Conservation (phyloP, 2,329 filamentous ascomycete species). For the Epichloe glyceriae region DNA sequence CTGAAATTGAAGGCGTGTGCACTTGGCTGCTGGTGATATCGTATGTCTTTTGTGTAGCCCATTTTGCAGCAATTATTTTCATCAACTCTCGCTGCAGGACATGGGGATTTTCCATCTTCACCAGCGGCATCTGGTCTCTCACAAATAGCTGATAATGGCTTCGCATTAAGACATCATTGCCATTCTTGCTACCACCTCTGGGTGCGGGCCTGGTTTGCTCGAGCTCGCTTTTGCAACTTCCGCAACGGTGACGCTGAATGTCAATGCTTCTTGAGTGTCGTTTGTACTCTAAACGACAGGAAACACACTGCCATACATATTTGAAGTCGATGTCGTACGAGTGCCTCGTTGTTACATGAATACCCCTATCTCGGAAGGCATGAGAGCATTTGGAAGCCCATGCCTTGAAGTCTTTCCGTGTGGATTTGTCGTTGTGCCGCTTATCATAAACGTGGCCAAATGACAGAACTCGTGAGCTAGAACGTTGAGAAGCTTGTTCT, state of each 20-base stretch:
- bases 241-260: conserved; percentile 56
- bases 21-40: conserved; percentile 18
- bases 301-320: conserved; percentile 70
- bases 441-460: conserved; percentile 81
- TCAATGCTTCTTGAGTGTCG: conserved; percentile 82
- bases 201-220: conserved; percentile 72
- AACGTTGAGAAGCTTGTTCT: conserved; percentile 70
- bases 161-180: conserved; percentile 13
- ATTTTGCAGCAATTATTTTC: conserved; percentile 51
- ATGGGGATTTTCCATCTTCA: conserved; percentile 42
- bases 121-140: conserved; percentile 52
- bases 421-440: conserved; percentile 58
- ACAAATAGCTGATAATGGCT: conserved; percentile 41
- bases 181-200: conserved; percentile 7
- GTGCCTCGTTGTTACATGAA: conserved; percentile 82
- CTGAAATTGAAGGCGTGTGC: background rate
- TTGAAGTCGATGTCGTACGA: conserved; percentile 84
- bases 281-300: conserved; percentile 61
- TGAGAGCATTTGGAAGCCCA: conserved; percentile 49
- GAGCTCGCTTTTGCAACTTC: conserved; percentile 56
- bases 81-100: conserved; percentile 56
- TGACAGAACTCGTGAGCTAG: conserved; percentile 97
- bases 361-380: conserved; percentile 46
- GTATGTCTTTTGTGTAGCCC: conserved; percentile 35
- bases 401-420: conserved; percentile 71